Conservation (phyloP, 345 rosid genomes). For the Carallia pectinifolia region DNA sequence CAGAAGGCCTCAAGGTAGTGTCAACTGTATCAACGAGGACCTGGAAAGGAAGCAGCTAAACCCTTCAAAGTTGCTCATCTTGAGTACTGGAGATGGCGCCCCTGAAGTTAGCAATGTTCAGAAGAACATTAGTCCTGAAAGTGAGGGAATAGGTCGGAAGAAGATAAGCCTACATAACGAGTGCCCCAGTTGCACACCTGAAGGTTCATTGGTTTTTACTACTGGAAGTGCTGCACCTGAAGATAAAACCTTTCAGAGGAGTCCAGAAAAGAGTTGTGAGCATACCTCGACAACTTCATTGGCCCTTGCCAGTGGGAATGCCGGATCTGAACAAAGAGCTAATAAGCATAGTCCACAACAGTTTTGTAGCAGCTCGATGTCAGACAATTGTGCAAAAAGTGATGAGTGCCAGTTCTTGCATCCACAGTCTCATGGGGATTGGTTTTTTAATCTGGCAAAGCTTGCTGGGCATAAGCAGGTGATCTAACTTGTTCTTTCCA, state of each 20-base stretch:
- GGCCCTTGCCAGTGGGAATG: too few relatives aligned
- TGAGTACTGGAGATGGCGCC: too few relatives aligned
- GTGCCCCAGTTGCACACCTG: neutral
- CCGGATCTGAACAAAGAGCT: too few relatives aligned
- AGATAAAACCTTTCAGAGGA: neutral
- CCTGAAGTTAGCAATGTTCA: too few relatives aligned
- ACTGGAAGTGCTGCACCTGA: neutral
- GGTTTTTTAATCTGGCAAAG: constrained; percentile 30
- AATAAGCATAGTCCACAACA: too few relatives aligned
- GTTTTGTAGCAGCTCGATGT: constrained; percentile 18
- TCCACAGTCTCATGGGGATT: constrained; percentile 30
- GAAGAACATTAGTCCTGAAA: too few relatives aligned
- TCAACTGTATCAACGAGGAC: neutral
- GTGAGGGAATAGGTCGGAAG: too few relatives aligned
- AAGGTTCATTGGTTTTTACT: neutral
- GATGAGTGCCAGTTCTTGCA: constrained; percentile 31
- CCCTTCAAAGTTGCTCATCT: too few relatives aligned
- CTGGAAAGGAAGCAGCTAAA: neutral
- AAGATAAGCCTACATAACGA: too few relatives aligned
- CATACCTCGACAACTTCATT: neutral
- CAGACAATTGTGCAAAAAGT: constrained; percentile 29
- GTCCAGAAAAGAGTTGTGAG: constrained; percentile 15
- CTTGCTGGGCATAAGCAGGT: constrained; percentile 42
- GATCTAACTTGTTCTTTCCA: neutral
- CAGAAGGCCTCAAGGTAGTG: neutral